These are phyloP conservation scores for Grigorovia transvaalensis DNA, from an alignment of 805 yeast genomes.

Conservation along the genomic window DNA sequence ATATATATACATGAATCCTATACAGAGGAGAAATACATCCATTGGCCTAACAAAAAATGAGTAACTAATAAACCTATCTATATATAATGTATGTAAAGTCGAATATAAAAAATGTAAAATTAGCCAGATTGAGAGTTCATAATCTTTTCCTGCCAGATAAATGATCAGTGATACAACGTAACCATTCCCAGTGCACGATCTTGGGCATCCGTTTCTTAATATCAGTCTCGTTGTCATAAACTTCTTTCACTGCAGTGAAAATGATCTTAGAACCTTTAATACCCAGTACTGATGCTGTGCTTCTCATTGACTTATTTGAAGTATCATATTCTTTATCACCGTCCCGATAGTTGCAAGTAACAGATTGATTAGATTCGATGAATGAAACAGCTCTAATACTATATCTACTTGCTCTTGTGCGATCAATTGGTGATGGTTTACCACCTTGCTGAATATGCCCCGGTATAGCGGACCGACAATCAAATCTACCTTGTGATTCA, in stretches of 20 bases:
- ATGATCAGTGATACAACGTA: conserved; percentile 71
- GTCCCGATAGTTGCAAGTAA: conserved; percentile 20
- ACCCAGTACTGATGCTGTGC: conserved; percentile 76
- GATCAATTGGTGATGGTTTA: conserved; percentile 65
- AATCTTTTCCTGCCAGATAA: conserved; percentile 57
- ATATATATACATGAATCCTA: too few relatives aligned
- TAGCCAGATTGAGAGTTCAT: not conserved
- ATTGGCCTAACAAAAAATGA: too few relatives aligned
- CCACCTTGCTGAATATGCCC: conserved; percentile 86
- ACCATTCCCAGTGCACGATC: conserved; percentile 67
- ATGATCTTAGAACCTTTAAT: conserved; percentile 64
- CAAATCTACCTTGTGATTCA: conserved; percentile 55
- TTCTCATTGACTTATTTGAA: conserved; percentile 27
- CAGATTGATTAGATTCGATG: conserved; percentile 38
- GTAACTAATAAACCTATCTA: not conserved
- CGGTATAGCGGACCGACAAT: conserved; percentile 73
- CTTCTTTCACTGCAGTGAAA: conserved; percentile 60
- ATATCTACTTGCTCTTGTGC: conserved; percentile 63
- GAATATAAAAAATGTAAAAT: not conserved
- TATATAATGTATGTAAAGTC: not conserved
- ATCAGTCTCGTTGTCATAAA: conserved; percentile 84
- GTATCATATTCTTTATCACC: conserved; percentile 20
- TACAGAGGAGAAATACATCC: too few relatives aligned
- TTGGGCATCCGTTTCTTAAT: conserved; percentile 77
- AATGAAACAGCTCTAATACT: conserved; percentile 61